Base-by-base conservation (phyloP, 257 asterid genomes). In the Jaltomata sinuosa region DNA sequence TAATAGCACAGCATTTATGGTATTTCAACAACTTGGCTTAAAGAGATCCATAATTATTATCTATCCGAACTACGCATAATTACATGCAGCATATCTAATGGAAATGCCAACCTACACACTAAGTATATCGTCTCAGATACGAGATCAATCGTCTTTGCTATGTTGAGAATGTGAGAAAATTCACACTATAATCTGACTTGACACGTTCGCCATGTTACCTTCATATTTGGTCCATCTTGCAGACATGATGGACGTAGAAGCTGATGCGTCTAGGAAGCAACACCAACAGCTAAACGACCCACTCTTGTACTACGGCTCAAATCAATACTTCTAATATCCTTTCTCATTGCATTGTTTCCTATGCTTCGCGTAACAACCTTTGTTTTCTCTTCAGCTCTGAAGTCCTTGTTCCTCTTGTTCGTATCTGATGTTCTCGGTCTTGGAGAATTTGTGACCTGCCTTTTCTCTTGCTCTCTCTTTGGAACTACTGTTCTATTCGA, bases 241-340 rank as follows among this genome's bases (percentile, higher is more conserved):
- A 21, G 52, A 55, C 55, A 36, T 36, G 72, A 57, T 1, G 4
- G 42, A 7, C 57, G 38, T 19, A 54, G 45, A 52, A 84, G 52
- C 7, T 61, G 67, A 21, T 38, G 18, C 1, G 6, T 80, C 88
- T 84, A 87, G 36, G 85, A 88, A 62, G 86, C 87, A 55, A 88
- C 85, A 25, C 89, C 92, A 34, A 88, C 90, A 9, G 89, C 84
- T 32, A 84, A 6, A 29, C 61, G 84, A 79, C 83, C 79, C 59
- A 45, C 78, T 88, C 93, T 83, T 19, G 92, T 83, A 61, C 89
- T 87, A 61, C 67, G 50, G 55, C 86, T 82, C 32, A 87, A 79
- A 55, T 81, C 84, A 18, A 83, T 49, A 19, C 84, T 80, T 77
- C 65, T 85, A 21, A 84, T 82, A 27, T 76, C 87, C 82, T 84